Conservation (phyloP, 2,329 filamentous ascomycete genomes). For the Lasiodiplodia citricola region DNA sequence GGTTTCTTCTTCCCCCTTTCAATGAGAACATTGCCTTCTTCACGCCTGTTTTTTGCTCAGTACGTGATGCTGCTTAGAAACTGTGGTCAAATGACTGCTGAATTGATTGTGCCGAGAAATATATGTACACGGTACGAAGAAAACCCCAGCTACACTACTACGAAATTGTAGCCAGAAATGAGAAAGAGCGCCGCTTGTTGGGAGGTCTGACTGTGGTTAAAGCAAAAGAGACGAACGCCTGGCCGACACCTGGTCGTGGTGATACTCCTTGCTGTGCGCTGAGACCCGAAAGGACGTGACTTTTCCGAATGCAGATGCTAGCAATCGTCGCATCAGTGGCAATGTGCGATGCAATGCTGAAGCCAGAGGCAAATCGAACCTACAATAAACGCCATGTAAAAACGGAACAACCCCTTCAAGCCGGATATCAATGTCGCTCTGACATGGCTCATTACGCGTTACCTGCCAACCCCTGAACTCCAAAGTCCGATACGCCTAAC, state of each 20-base stretch:
- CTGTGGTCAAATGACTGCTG: not conserved
- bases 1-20: not conserved
- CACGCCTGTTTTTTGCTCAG: not conserved
- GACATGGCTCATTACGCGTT: constrained; percentile 18
- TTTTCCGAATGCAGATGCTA: not conserved
- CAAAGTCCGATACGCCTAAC: constrained; percentile 5
- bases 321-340: not conserved
- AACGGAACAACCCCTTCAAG: not conserved
- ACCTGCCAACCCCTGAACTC: constrained; percentile 4
- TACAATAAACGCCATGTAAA: not conserved
- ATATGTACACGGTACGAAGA: constrained; percentile 6
- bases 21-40: not conserved
- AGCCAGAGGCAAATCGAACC: not conserved
- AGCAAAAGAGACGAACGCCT: not conserved
- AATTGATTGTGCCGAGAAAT: not conserved
- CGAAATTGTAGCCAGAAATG: not conserved
- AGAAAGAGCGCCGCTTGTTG: not conserved
- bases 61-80: not conserved
- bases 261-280: not conserved
- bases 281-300: not conserved
- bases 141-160: not conserved
- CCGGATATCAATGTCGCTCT: constrained; percentile 17
- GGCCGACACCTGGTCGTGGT: not conserved
- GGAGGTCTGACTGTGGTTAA: not conserved
- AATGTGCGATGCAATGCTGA: not conserved